Percentiles rank a stretch among this genome's conserved stretches.
Evolutionary conservation across 73 alveolate species (phyloP).

Genomic region (Breviolum minutum): DNA sequence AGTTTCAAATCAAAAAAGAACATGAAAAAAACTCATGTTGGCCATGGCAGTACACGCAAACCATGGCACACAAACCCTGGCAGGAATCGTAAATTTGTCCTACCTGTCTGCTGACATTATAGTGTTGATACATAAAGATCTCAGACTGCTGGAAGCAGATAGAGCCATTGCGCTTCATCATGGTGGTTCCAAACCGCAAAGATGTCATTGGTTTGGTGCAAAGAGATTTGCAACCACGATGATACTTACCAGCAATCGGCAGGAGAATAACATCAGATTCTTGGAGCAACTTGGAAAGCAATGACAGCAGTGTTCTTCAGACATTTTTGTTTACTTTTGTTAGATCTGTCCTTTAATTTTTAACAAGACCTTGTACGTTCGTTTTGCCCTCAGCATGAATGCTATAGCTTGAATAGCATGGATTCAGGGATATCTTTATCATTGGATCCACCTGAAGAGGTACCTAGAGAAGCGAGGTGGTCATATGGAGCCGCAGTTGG

Average conservation of each 20-base stretch:
- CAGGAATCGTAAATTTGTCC: neutral
- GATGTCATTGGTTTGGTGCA: neutral
- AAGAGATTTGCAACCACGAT: neutral
- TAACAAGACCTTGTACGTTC: too few relatives aligned
- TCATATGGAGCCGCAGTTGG: constrained; percentile 20
- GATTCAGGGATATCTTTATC: too few relatives aligned
- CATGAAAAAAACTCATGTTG: neutral
- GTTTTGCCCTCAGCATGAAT: too few relatives aligned
- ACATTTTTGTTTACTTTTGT: neutral
- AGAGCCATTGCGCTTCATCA: neutral
- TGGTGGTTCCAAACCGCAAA: neutral
- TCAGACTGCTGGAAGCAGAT: neutral
- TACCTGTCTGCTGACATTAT: neutral
- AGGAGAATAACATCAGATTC: constrained; percentile 12
- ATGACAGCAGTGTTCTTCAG: neutral
- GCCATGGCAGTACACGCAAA: neutral
- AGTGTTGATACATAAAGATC: constrained; percentile 20
- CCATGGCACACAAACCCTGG: neutral
- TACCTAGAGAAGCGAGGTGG: neutral
- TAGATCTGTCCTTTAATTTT: neutral
- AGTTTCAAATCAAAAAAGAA: too few relatives aligned
- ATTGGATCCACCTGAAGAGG: neutral
- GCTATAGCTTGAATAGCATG: too few relatives aligned
- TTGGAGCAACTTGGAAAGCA: neutral
- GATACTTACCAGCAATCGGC: neutral